Evolutionary conservation across 129 eudicot species (phyloP).

Genomic region (Chrysanthemum lavandulifolium): DNA sequence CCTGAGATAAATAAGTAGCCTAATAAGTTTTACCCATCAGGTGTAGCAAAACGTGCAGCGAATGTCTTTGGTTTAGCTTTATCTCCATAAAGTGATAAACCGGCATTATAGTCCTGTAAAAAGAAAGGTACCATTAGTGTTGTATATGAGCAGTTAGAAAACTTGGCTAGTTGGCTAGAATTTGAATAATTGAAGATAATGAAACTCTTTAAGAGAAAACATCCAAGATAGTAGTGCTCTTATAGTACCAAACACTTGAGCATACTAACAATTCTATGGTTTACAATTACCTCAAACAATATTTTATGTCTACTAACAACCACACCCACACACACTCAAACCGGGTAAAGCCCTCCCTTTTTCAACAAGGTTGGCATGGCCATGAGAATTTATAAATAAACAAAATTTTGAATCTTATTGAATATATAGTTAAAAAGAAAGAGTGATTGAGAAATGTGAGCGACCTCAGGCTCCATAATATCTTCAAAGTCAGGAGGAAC

Average conservation of each 20-base stretch:
- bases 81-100: slow-evolving; percentile 89
- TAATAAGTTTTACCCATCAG: slow-evolving; percentile 79
- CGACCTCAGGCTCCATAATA: slow-evolving; percentile 87
- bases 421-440: background rate
- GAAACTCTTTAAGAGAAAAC: background rate
- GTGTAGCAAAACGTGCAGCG: slow-evolving; percentile 88
- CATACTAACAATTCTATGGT: no score
- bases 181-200: background rate
- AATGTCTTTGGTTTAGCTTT: slow-evolving; percentile 88
- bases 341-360: no score
- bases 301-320: no score
- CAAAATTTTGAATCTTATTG: no score
- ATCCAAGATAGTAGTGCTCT: slow-evolving; percentile 16
- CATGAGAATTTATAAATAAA: no score
- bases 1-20: slow-evolving; percentile 3
- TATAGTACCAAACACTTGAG: background rate
- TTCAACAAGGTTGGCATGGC: no score
- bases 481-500: slow-evolving; percentile 85
- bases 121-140: slow-evolving; percentile 17
- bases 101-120: slow-evolving; percentile 79
- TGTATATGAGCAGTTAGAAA: background rate
- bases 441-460: background rate
- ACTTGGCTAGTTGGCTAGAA: slow-evolving; percentile 1
- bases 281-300: no score
- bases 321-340: no score